These are phyloP conservation scores for Macrocybe gigantea DNA, from an alignment of 768 basidiomycete genomes.

Conservation along the genomic window DNA sequence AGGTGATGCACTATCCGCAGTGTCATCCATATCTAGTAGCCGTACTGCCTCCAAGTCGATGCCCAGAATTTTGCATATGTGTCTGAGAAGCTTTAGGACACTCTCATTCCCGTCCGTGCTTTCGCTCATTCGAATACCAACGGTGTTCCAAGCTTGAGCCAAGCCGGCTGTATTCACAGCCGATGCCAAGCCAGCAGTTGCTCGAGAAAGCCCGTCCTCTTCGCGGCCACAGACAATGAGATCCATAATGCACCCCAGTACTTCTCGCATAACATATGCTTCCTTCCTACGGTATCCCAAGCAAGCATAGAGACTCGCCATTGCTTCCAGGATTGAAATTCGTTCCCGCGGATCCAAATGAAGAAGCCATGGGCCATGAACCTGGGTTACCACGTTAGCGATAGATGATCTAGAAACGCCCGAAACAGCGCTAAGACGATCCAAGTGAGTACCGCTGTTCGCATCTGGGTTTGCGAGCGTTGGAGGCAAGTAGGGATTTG, in stretches of 20 bases:
- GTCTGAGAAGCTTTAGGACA: slow-evolving; percentile 65
- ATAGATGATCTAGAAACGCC: slow-evolving; percentile 68
- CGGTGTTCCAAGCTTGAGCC: slow-evolving; percentile 43
- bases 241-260: slow-evolving; percentile 80
- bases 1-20: not conserved
- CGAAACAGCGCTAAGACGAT: slow-evolving; percentile 63
- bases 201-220: slow-evolving; percentile 49
- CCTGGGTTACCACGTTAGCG: slow-evolving; percentile 55
- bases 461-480: slow-evolving; percentile 42
- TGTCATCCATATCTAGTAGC: slow-evolving; percentile 28
- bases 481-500: slow-evolving; percentile 54
- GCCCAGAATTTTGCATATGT: slow-evolving; percentile 76
- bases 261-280: slow-evolving; percentile 78
- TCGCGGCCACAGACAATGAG: slow-evolving; percentile 81
- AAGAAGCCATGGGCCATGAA: slow-evolving; percentile 84
- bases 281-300: slow-evolving; percentile 88
- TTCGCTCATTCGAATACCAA: slow-evolving; percentile 72
- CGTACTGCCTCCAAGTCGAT: slow-evolving; percentile 72
- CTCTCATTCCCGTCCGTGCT: slow-evolving; percentile 77
- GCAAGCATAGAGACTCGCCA: slow-evolving; percentile 71
- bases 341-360: slow-evolving; percentile 76
- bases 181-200: slow-evolving; percentile 20
- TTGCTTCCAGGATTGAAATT: slow-evolving; percentile 60
- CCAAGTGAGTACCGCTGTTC: slow-evolving; percentile 45
- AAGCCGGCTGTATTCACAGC: slow-evolving; percentile 36